Evolutionary conservation across 1,284 basidiomycete species (phyloP), one percentile per base, ranked within the genome.

Genomic region (Trichosporon ovoides): DNA sequence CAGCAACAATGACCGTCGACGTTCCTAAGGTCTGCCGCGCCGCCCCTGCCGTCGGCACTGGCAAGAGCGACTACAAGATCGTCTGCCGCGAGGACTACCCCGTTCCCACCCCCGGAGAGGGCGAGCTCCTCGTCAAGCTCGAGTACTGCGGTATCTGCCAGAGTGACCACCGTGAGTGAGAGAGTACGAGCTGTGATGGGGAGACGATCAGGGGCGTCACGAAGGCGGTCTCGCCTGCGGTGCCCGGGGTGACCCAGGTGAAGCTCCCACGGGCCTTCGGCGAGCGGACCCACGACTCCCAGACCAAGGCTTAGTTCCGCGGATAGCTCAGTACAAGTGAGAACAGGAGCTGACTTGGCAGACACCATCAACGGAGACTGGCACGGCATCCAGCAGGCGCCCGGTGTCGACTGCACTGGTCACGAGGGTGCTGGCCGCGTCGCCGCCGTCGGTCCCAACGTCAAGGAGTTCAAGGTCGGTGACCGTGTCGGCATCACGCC

Each of bases 111-210:
- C 58, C 61, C 38, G 49, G 38, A 14, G 55, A 55, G 52, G 56
- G 53, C 54, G 58, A 63, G 61, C 43, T 63, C 20, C 61, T 63
- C 46, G 52, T 55, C 56, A 52, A 63, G 58, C 58, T 63, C 56
- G 56, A 60, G 56, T 33, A 54, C 24, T 56, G 51, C 11, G 61
- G 61, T 33, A 51, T 63, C 38, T 63, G 61, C 61, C 61, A 63
- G 58, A 52, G 46, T 34, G 61, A 63, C 61, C 56, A 60, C 58
- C 61, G 61, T 62, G 50, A 62, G 61, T 61, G n/a, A n/a, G n/a
- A n/a, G n/a, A n/a, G n/a, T n/a, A n/a, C n/a, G n/a, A n/a, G n/a
- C n/a, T n/a, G n/a, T n/a, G n/a, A n/a, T n/a, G n/a, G n/a, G n/a
- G n/a, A n/a, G n/a, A n/a, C n/a, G n/a, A n/a, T n/a, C n/a, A n/a